Evolutionary conservation across 805 yeast species (phyloP).

Genomic region (Kregervanrija fluxuum): DNA sequence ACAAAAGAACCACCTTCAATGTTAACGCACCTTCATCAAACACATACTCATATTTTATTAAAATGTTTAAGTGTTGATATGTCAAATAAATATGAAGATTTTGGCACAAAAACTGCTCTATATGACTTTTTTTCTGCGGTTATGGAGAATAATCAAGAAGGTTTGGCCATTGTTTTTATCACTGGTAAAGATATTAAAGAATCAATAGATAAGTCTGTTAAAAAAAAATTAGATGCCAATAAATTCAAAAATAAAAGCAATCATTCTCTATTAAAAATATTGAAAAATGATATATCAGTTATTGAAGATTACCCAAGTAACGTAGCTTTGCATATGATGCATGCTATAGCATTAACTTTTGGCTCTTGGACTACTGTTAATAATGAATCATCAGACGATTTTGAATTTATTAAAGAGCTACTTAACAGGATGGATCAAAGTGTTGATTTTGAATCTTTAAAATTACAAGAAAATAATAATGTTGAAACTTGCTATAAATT

Average conservation of each 20-base stretch:
- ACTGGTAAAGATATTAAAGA: constrained; percentile 47
- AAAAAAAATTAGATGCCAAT: constrained; percentile 3
- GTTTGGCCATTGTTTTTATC: constrained; percentile 61
- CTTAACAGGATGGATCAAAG: constrained; percentile 24
- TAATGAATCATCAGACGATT: constrained; percentile 40
- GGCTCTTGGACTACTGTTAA: constrained; percentile 70
- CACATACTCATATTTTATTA: constrained; percentile 51
- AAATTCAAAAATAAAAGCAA: constrained; percentile 8
- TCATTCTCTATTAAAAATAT: constrained; percentile 45
- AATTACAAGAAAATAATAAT: constrained; percentile 42
- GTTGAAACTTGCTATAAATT: constrained; percentile 43
- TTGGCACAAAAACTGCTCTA: constrained; percentile 43
- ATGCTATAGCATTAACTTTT: constrained; percentile 66
- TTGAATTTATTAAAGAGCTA: constrained; percentile 37
- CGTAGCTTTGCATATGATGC: constrained; percentile 61
- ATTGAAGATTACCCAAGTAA: constrained; percentile 51
- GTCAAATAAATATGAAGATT: constrained; percentile 46
- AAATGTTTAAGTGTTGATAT: constrained; percentile 56
- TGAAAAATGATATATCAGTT: constrained; percentile 48
- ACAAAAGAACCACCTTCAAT: constrained; percentile 64
- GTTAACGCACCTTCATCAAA: constrained; percentile 71
- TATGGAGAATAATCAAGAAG: constrained; percentile 69
- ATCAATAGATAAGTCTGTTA: constrained; percentile 12
- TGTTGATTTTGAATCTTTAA: constrained; percentile 39
- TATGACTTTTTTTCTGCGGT: constrained; percentile 63